A percentile compares a stretch with the other conserved stretches of the same genome.
Conservation (phyloP, 2,329 filamentous ascomycete genomes). For the Spiromastix sp. region DNA sequence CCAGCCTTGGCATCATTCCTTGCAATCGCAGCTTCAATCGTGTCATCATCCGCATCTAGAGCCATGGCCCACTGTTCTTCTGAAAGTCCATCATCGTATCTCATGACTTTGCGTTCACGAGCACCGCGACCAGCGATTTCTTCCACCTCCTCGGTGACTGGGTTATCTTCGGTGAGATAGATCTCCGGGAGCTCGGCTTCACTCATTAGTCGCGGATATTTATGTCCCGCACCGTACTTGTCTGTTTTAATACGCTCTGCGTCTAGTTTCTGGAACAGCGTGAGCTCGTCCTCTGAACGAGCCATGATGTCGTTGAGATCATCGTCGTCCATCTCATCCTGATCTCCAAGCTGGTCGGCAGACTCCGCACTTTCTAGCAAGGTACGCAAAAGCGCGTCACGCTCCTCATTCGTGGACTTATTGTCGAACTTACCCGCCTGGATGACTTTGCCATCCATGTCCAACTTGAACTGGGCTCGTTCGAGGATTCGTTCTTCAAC, state of each 20-base stretch:
- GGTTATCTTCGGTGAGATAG: constrained; percentile 78
- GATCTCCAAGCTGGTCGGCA: constrained; percentile 63
- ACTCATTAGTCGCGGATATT: constrained; percentile 66
- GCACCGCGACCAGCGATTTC: constrained; percentile 79
- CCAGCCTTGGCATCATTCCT: constrained; percentile 80
- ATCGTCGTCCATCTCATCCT: constrained; percentile 97
- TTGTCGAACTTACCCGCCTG: constrained; percentile 99
- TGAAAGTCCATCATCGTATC: constrained; percentile 93
- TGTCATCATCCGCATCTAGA: constrained; percentile 92
- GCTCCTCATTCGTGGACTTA: constrained; percentile 96
- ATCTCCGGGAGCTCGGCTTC: constrained; percentile 89
- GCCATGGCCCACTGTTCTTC: constrained; percentile 99
- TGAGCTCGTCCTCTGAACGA: constrained; percentile 70
- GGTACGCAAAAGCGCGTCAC: constrained; percentile 91
- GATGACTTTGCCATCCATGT: constrained; percentile 99
- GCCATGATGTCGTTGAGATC: constrained; percentile 93
- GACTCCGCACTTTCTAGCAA: constrained; percentile 72
- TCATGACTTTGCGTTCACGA: constrained; percentile 85
- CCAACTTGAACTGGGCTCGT: constrained; percentile 91
- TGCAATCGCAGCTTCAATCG: constrained; percentile 82
- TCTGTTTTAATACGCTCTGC: constrained; percentile 57
- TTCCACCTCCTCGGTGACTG: constrained; percentile 66
- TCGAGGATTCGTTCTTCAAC: constrained; percentile 98
- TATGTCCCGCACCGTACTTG: constrained; percentile 61
- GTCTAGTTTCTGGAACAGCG: constrained; percentile 73